A percentile compares a stretch with the other conserved stretches of the same genome.
Conservation (phyloP, 1,284 basidiomycete species). For the Pyrrhoderma noxium region DNA sequence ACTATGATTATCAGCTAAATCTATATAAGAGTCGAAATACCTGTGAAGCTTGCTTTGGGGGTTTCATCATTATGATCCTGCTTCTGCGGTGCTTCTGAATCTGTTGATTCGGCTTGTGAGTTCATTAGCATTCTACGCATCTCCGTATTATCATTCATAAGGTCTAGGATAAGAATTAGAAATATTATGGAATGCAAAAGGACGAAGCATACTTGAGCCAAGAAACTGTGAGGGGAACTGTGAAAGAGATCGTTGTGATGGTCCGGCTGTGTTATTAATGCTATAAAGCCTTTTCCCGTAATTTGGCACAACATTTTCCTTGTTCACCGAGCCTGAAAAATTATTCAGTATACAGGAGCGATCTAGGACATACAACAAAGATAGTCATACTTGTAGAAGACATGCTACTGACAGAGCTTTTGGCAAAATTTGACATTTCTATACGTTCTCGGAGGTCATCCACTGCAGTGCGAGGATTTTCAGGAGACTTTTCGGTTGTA, state of each 20-base stretch:
- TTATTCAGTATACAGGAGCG: neutral
- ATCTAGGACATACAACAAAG: neutral
- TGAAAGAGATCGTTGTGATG: conserved; percentile 40
- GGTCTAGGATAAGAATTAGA: conserved; percentile 36
- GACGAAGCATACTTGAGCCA: conserved; percentile 42
- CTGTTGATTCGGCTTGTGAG: conserved; percentile 36
- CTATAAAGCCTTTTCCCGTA: neutral
- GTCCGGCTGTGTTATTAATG: neutral
- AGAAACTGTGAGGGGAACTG: conserved; percentile 28
- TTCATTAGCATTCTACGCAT: conserved; percentile 63
- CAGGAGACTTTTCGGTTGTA: conserved; percentile 25
- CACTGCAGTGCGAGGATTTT: conserved; percentile 38
- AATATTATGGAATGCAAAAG: conserved; percentile 4
- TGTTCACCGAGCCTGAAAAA: conserved; percentile 9
- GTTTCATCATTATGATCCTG: no score
- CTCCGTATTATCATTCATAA: conserved; percentile 63
- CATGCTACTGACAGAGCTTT: conserved; percentile 24
- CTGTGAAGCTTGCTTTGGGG: no score
- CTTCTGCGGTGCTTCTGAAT: conserved; percentile 2
- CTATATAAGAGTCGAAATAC: no score
- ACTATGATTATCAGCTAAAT: no score
- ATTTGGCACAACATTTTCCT: conserved; percentile 5
- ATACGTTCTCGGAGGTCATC: conserved; percentile 43
- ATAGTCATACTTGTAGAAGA: conserved; percentile 2
- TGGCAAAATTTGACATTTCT: conserved; percentile 32